These are phyloP conservation scores for Truncatella angustata DNA, from an alignment of 2,329 filamentous ascomycete genomes.

Conservation along the genomic window DNA sequence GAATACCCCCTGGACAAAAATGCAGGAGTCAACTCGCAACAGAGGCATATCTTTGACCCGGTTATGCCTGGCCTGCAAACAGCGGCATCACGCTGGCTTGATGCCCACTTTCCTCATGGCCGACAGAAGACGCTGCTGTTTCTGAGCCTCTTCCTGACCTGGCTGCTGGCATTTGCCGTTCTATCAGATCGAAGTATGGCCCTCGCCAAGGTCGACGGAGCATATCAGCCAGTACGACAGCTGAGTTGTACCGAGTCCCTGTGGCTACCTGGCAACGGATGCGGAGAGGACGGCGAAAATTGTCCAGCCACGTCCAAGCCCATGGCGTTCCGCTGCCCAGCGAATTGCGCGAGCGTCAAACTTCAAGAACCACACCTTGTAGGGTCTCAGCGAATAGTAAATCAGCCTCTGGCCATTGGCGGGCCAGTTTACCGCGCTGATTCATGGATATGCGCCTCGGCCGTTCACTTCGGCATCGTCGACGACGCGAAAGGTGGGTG, in stretches of 20 bases:
- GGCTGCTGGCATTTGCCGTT: conserved; percentile 37
- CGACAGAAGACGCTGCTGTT: conserved; percentile 4
- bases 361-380: conserved; percentile 55
- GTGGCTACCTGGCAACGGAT: conserved; percentile 49
- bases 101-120: conserved; percentile 1
- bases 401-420: conserved; percentile 45
- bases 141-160: conserved; percentile 5
- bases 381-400: conserved; percentile 44
- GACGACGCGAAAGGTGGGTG: conserved; percentile 63
- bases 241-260: conserved; percentile 51
- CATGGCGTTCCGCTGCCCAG: conserved; percentile 56
- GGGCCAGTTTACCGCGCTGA: conserved; percentile 58
- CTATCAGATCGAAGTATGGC: conserved; percentile 11
- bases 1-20: too few species aligned
- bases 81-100: background rate
- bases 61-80: background rate
- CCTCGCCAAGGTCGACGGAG: background rate
- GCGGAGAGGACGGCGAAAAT: conserved; percentile 55
- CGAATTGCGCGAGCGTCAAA: conserved; percentile 48
- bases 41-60: too few species aligned
- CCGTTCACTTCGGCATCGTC: conserved; percentile 68
- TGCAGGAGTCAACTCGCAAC: too few species aligned
- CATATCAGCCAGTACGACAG: conserved; percentile 16
- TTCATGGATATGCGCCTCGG: conserved; percentile 70
- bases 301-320: conserved; percentile 53